These are phyloP conservation scores for Eimeria brunetti DNA, from an alignment of 169 alveolate species.

Conservation along the genomic window DNA sequence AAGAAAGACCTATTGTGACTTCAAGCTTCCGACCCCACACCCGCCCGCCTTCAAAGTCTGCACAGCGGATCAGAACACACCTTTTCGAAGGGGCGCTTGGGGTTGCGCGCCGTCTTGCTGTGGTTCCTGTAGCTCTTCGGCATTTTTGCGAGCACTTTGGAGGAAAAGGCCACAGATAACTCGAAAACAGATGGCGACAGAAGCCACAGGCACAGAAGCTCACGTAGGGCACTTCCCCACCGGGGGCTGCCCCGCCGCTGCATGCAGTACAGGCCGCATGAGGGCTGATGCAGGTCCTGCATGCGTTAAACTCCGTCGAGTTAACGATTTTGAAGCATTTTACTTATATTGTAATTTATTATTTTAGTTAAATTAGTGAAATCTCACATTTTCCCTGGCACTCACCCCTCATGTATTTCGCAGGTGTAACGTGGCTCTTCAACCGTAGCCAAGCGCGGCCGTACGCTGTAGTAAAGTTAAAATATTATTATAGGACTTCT, in stretches of 20 bases:
- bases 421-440: neutral
- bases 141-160: constrained; percentile 70
- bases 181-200: constrained; percentile 52
- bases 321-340: neutral
- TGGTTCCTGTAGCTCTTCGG: constrained; percentile 85
- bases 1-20: neutral
- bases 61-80: constrained; percentile 17
- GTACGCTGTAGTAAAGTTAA: neutral
- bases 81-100: constrained; percentile 90
- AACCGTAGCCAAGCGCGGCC: neutral
- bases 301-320: neutral
- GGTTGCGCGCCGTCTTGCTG: constrained; percentile 86
- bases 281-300: constrained; percentile 20
- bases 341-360: neutral
- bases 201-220: neutral
- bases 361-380: neutral
- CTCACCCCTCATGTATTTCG: neutral
- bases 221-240: constrained; percentile 14
- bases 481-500: neutral
- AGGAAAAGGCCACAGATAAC: constrained; percentile 50
- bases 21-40: neutral
- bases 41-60: neutral
- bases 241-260: constrained; percentile 42
- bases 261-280: constrained; percentile 20
- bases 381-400: neutral